Evolutionary conservation across 108 stramenopile species (phyloP), one percentile per base, ranked within the genome.

Genomic region (Pseudonitzschia delicatissima): DNA sequence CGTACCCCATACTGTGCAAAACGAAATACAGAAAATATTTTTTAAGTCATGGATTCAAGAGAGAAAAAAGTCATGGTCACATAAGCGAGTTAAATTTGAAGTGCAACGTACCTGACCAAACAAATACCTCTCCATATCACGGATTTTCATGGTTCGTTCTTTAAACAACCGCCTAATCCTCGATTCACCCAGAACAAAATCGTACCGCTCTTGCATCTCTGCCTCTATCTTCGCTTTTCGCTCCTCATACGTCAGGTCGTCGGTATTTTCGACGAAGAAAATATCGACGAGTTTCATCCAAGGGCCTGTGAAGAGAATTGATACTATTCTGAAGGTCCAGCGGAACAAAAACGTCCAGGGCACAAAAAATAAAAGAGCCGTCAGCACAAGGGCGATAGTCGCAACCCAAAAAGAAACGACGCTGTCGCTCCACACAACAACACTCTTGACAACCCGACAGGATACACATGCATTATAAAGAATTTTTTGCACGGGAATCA

Each of bases 221-320:
- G 15, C 57, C 11, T 64, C 57, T 2, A 66, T 33, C 39, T 39
- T 37, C 8, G 34, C 64, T 42, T 73, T 60, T 34, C 50, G 50
- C 36, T 73, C 45, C 32, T 58, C 55, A 27, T 32, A 28, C 9
- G 33, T 40, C 32, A 31, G 27, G 15, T 37, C 15, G 21, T 49
- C 32, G 1, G 27, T 32, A 8, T 64, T 64, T 26, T 42, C 20
- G 53, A 66, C 53, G 59, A 83, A 81, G 55, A 70, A 87, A 18
- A 81, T 76, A 62, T 91, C 90, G 20, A 79, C 70, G n/a, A 85
- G 53, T 53, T 82, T 90, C 89, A 91, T 91, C 85, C 83, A 86
- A 18, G 90, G 90, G 26, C 90, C 90, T 36, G 88, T 73, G 11
- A 74, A 53, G 9, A 77, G 45, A 79, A 80, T 85, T 11, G 82